Conservation (phyloP, 2,329 filamentous ascomycete species). For the Fusarium abutilonis region DNA sequence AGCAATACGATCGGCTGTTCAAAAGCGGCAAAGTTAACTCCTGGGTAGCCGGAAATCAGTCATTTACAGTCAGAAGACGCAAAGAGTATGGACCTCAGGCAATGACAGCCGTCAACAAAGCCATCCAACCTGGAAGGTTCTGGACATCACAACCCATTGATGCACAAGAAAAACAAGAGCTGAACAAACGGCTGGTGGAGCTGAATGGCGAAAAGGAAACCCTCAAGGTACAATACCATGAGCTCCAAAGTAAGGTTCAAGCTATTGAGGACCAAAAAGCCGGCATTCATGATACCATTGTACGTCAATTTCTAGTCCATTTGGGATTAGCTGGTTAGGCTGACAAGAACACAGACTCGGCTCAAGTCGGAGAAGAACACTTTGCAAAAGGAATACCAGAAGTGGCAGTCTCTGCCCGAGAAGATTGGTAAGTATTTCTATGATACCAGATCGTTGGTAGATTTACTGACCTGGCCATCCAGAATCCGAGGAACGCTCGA, state of each 20-base stretch:
- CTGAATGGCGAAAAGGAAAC: conserved; percentile 49
- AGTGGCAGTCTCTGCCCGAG: conserved; percentile 73
- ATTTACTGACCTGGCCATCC: neutral
- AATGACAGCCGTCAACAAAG: conserved; percentile 73
- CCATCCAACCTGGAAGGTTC: conserved; percentile 67
- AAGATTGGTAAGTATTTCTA: conserved; percentile 69
- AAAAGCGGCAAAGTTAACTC: conserved; percentile 66
- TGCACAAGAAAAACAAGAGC: conserved; percentile 67
- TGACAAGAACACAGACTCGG: conserved; percentile 52
- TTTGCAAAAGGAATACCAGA: conserved; percentile 72
- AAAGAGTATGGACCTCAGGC: conserved; percentile 82
- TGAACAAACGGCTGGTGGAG: conserved; percentile 64
- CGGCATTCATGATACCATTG: conserved; percentile 54
- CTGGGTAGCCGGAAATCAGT: conserved; percentile 75
- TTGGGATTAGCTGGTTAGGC: neutral
- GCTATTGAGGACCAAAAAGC: conserved; percentile 56
- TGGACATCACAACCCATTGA: conserved; percentile 86
- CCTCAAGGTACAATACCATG: conserved; percentile 49
- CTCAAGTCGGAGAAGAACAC: conserved; percentile 71
- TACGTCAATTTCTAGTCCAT: conserved; percentile 40
- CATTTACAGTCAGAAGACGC: conserved; percentile 74
- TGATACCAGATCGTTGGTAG: neutral
- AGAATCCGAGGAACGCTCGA: conserved; percentile 52
- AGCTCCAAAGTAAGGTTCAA: conserved; percentile 52
- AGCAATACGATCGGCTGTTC: conserved; percentile 74